Evolutionary conservation across 208 protist species (phyloP), one percentile per base, ranked within the genome.

Genomic region (Histomonas meleagridis): DNA sequence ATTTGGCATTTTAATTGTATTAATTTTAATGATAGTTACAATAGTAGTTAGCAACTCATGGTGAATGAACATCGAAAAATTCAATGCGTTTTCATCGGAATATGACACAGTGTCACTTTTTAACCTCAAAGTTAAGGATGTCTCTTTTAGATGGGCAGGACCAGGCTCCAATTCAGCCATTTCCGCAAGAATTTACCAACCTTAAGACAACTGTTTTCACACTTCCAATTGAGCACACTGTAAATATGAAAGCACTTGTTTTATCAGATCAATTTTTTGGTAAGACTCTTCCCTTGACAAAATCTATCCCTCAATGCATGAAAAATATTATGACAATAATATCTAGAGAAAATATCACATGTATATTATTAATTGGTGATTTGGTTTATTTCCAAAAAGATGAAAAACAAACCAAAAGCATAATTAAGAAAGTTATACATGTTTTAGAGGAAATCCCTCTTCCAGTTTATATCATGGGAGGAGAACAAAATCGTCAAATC

Each of bases 161-260:
- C n/a, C n/a, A n/a, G n/a, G n/a, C n/a, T n/a, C n/a, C n/a, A n/a
- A n/a, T n/a, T n/a, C n/a, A n/a, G n/a, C n/a, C n/a, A n/a, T n/a
- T n/a, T n/a, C n/a, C n/a, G n/a, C n/a, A n/a, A n/a, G n/a, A n/a
- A n/a, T n/a, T n/a, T n/a, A n/a, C n/a, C n/a, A n/a, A n/a, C n/a
- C n/a, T n/a, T n/a, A n/a, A n/a, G n/a, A n/a, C n/a, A n/a, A n/a
- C n/a, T n/a, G n/a, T n/a, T n/a, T n/a, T n/a, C n/a, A n/a, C n/a
- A n/a, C n/a, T n/a, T n/a, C n/a, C n/a, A n/a, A n/a, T n/a, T n/a
- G n/a, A n/a, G n/a, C n/a, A n/a, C n/a, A n/a, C n/a, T n/a, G n/a
- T n/a, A n/a, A n/a, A n/a, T n/a, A 86, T 86, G 76, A 86, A 46
- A 55, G 76, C 76, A 38, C 23, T 86, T 32, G 38, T 86, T 86